A percentile compares a stretch with the other conserved stretches of the same genome.
Evolutionary conservation across 805 yeast species (phyloP).

Genomic region (Barnettozyma populi): DNA sequence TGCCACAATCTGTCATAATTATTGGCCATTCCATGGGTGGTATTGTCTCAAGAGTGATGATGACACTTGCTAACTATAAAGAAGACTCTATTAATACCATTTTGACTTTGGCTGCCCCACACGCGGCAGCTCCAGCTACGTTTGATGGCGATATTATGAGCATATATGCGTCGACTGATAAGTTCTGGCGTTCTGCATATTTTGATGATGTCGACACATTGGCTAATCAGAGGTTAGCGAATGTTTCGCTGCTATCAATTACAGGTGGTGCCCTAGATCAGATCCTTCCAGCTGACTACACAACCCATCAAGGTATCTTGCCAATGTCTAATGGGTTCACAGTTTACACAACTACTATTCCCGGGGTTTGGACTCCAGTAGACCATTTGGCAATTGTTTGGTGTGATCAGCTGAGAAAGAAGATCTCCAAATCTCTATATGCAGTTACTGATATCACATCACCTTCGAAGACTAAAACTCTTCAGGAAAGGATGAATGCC

Average conservation of each 20-base stretch:
- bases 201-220: constrained; percentile 31
- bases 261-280: constrained; percentile 84
- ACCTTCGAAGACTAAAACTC: constrained; percentile 44
- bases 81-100: constrained; percentile 76
- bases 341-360: constrained; percentile 79
- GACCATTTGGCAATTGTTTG: constrained; percentile 95
- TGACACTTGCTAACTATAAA: constrained; percentile 70
- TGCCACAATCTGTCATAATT: constrained; percentile 68
- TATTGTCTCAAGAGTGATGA: constrained; percentile 80
- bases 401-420: constrained; percentile 82
- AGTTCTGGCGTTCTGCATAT: constrained; percentile 69
- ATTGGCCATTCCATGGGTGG: constrained; percentile 98
- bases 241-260: constrained; percentile 72
- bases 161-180: constrained; percentile 67
- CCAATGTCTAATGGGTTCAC: constrained; percentile 78
- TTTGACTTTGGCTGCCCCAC: constrained; percentile 85
- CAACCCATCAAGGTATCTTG: constrained; percentile 63
- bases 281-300: constrained; percentile 85
- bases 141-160: constrained; percentile 84
- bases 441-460: constrained; percentile 49
- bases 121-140: constrained; percentile 85
- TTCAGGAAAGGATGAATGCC: constrained; percentile 52
- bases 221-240: constrained; percentile 42
- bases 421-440: constrained; percentile 52
- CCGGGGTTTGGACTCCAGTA: constrained; percentile 87